Percentiles rank a stretch among this genome's conserved stretches.
Conservation (phyloP, 2,329 filamentous ascomycete genomes). For the Penicillium sp. region DNA sequence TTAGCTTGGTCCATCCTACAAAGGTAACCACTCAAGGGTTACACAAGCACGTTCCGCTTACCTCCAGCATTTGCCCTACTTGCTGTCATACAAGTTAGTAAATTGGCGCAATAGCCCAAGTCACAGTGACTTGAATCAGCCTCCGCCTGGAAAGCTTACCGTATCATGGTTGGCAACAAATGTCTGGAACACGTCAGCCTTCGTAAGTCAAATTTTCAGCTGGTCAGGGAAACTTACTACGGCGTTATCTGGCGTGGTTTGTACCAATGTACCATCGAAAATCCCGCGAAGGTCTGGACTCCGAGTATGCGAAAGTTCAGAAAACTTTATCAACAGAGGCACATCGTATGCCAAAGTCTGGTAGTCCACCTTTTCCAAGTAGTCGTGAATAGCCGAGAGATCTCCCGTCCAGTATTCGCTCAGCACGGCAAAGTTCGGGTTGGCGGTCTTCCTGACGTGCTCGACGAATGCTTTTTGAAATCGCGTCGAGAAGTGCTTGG, state of each 20-base stretch:
- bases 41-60: constrained; percentile 18
- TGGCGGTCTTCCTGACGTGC: constrained; percentile 52
- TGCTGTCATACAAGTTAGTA: constrained; percentile 44
- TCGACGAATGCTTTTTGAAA: constrained; percentile 66
- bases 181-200: constrained; percentile 15
- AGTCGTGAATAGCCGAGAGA: constrained; percentile 54
- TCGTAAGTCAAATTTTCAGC: background rate
- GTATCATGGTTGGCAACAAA: constrained; percentile 24
- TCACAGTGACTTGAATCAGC: background rate
- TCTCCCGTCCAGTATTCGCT: constrained; percentile 69
- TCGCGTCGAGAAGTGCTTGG: constrained; percentile 68
- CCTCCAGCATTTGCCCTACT: constrained; percentile 61
- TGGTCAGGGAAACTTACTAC: constrained; percentile 15
- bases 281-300: constrained; percentile 62
- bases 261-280: constrained; percentile 60
- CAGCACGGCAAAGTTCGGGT: constrained; percentile 61
- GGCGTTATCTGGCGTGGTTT: constrained; percentile 53
- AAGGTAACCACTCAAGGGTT: background rate
- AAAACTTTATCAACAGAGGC: constrained; percentile 68
- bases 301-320: constrained; percentile 55
- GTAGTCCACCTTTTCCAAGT: constrained; percentile 58
- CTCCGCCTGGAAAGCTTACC: constrained; percentile 9
- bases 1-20: background rate
- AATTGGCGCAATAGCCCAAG: background rate
- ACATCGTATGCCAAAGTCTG: constrained; percentile 65